Percentiles rank a stretch among this genome's conserved stretches.
These are phyloP conservation scores for Keithomyces neogunnii DNA, from an alignment of 2,329 filamentous ascomycete genomes.

Conservation along the genomic window DNA sequence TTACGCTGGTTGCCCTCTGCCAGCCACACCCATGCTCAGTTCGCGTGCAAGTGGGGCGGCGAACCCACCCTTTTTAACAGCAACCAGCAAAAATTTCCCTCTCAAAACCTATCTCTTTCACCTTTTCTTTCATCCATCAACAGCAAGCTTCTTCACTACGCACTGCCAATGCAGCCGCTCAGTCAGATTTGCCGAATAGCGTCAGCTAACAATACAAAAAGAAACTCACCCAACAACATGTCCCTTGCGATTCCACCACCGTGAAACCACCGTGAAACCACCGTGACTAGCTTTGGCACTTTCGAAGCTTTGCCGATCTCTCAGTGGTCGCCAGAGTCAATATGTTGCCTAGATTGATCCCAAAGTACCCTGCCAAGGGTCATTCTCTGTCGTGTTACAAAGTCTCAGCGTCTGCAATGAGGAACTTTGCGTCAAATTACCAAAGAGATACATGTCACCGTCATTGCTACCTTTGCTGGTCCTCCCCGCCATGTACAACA, in stretches of 20 bases:
- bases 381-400: conserved; percentile 92
- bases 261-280: conserved; percentile 9
- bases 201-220: conserved; percentile 3
- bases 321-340: conserved; percentile 78
- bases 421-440: conserved; percentile 75
- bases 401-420: conserved; percentile 67
- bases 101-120: neutral
- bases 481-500: too few relatives aligned
- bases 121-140: neutral
- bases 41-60: conserved; percentile 2
- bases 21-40: too few relatives aligned
- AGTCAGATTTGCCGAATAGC: neutral
- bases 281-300: conserved; percentile 48
- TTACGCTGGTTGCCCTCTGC: too few relatives aligned
- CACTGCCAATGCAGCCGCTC: neutral
- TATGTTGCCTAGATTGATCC: conserved; percentile 72
- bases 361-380: conserved; percentile 78
- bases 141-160: neutral
- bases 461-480: neutral
- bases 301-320: conserved; percentile 81
- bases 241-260: conserved; percentile 3
- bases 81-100: neutral
- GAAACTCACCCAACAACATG: conserved; percentile 2
- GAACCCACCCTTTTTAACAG: neutral
- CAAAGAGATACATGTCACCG: conserved; percentile 60